A percentile compares a stretch with the other conserved stretches of the same genome.
Conservation (phyloP, 192 early-diverging fungal species). For the Backusella tuberculispora region DNA sequence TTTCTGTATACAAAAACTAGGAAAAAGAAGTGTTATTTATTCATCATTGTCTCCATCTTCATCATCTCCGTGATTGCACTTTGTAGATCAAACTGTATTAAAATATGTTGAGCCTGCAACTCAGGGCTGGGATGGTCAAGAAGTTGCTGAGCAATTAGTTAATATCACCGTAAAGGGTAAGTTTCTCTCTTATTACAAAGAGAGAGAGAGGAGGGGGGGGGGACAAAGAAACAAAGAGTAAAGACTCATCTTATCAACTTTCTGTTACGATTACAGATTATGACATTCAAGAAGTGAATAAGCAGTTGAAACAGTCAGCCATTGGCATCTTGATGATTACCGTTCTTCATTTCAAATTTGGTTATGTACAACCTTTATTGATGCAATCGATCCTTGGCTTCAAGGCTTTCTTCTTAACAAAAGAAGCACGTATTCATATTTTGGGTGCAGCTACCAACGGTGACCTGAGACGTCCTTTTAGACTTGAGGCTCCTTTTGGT, state of each 20-base stretch:
- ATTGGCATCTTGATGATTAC: conserved; percentile 73
- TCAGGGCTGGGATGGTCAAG: conserved; percentile 49
- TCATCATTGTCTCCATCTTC: background rate
- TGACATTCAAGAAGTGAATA: conserved; percentile 71
- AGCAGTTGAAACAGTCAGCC: conserved; percentile 70
- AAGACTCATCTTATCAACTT: background rate
- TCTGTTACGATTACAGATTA: conserved; percentile 60
- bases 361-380: conserved; percentile 86
- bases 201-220: background rate
- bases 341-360: conserved; percentile 86
- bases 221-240: background rate
- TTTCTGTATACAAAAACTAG: background rate
- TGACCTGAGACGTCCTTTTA: conserved; percentile 85
- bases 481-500: conserved; percentile 75
- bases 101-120: conserved; percentile 79
- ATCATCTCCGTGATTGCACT: background rate
- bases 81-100: conserved; percentile 74
- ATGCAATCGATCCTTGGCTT: conserved; percentile 84
- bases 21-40: background rate
- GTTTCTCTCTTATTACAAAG: background rate
- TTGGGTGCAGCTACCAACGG: conserved; percentile 74
- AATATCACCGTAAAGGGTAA: conserved; percentile 36
- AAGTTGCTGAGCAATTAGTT: conserved; percentile 43
- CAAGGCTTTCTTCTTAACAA: conserved; percentile 69
- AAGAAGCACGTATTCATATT: conserved; percentile 80